A percentile compares a stretch with the other conserved stretches of the same genome.
Conservation (phyloP, 2,329 filamentous ascomycete genomes). For the Calycina marina region DNA sequence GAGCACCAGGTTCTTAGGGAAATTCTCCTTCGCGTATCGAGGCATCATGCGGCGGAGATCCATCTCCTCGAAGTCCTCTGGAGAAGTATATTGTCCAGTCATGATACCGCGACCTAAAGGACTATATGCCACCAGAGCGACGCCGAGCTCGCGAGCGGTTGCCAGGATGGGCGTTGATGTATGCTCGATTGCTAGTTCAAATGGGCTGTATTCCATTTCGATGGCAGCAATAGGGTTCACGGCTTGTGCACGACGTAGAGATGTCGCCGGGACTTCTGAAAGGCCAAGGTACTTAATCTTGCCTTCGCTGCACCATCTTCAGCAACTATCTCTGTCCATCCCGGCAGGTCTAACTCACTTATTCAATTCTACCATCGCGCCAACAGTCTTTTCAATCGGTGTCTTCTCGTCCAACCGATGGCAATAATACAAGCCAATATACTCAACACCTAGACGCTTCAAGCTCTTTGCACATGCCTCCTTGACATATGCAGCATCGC, state of each 20-base stretch:
- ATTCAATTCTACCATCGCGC: slow-evolving; percentile 27
- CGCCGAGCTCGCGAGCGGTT: slow-evolving; percentile 41
- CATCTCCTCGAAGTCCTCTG: slow-evolving; percentile 30
- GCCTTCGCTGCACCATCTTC: slow-evolving; percentile 26
- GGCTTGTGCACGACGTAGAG: slow-evolving; percentile 34
- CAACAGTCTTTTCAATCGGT: slow-evolving; percentile 30
- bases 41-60: slow-evolving; percentile 33
- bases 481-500: slow-evolving; percentile 27
- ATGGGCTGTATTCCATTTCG: slow-evolving; percentile 40
- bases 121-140: slow-evolving; percentile 40
- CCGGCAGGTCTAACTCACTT: slow-evolving; percentile 4
- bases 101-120: slow-evolving; percentile 45
- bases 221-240: slow-evolving; percentile 34
- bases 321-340: not conserved
- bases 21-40: slow-evolving; percentile 34
- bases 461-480: slow-evolving; percentile 28
- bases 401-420: slow-evolving; percentile 24
- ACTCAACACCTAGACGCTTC: slow-evolving; percentile 25
- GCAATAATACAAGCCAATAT: slow-evolving; percentile 24
- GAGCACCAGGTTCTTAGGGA: slow-evolving; percentile 33
- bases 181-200: slow-evolving; percentile 42
- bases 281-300: slow-evolving; percentile 44
- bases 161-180: slow-evolving; percentile 32
- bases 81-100: slow-evolving; percentile 31
- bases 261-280: slow-evolving; percentile 33